Evolutionary conservation across 1,284 basidiomycete species (phyloP).

Genomic region (Coniferiporia weirii): DNA sequence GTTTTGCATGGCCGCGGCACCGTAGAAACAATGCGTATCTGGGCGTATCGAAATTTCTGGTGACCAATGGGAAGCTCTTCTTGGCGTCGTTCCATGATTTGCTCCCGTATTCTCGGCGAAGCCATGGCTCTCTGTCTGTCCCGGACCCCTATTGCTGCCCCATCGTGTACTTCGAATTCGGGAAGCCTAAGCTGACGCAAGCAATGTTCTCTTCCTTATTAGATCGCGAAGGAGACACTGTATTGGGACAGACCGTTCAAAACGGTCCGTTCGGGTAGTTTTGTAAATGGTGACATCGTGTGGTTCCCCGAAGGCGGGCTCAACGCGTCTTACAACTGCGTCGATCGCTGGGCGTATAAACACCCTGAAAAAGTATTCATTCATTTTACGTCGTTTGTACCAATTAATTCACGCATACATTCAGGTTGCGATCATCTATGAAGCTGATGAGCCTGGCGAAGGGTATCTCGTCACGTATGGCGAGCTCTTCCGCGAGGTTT

Average conservation of each 20-base stretch:
- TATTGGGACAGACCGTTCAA: slow-evolving; percentile 92
- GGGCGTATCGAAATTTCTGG: not conserved
- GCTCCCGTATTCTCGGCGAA: not conserved
- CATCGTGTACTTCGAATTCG: not conserved
- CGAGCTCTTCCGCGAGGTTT: slow-evolving; percentile 89
- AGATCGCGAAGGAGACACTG: slow-evolving; percentile 79
- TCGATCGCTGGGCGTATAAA: slow-evolving; percentile 93
- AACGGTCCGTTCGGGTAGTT: slow-evolving; percentile 82
- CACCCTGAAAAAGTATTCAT: slow-evolving; percentile 77
- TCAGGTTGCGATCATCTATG: slow-evolving; percentile 93
- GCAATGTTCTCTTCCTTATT: slow-evolving; percentile 1
- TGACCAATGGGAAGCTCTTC: not conserved
- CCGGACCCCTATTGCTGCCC: not conserved
- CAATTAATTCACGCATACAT: not conserved
- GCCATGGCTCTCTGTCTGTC: not conserved
- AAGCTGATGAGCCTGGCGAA: slow-evolving; percentile 91
- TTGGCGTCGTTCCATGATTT: not conserved
- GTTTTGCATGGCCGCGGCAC: too few relatives aligned
- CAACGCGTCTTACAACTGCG: slow-evolving; percentile 95
- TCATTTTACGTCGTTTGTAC: slow-evolving; percentile 2
- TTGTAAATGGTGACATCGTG: slow-evolving; percentile 82
- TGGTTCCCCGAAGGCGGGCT: slow-evolving; percentile 94
- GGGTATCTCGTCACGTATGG: slow-evolving; percentile 76
- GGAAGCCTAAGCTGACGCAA: not conserved
- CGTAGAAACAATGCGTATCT: too few relatives aligned